Conservation (phyloP, 345 rosid genomes). For the Cardamine occulta region DNA sequence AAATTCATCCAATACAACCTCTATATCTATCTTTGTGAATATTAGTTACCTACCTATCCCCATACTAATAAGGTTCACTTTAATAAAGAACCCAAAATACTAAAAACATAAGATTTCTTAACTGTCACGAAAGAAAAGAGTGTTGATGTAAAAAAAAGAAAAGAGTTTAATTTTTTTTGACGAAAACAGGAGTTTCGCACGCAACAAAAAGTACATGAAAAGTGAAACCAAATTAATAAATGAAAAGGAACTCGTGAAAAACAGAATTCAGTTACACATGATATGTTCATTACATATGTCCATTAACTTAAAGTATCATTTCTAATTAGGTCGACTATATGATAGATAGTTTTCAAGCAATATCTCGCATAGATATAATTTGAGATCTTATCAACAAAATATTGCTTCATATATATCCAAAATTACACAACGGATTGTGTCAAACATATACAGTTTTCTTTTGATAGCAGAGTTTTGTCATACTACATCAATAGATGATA, state of each 20-base stretch:
- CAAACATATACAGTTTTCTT: neutral
- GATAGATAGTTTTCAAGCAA: neutral
- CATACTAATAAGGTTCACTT: neutral
- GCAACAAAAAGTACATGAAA: slow-evolving; percentile 45
- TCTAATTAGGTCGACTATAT: neutral
- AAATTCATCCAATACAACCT: no score
- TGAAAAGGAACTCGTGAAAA: slow-evolving; percentile 41
- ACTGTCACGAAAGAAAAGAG: neutral
- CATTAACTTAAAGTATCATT: neutral
- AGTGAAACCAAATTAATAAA: slow-evolving; percentile 12
- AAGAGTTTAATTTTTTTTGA: neutral
- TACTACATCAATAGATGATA: slow-evolving; percentile 18
- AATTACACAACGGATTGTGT: neutral
- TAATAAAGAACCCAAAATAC: neutral
- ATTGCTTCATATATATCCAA: neutral
- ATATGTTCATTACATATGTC: neutral
- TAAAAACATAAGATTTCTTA: neutral
- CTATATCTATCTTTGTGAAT: no score
- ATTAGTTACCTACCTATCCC: no score
- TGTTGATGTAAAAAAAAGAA: neutral
- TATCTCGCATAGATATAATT: neutral
- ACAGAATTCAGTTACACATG: slow-evolving; percentile 27
- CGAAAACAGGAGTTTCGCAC: slow-evolving; percentile 14
- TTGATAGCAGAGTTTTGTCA: slow-evolving; percentile 27
- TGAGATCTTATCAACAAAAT: slow-evolving; percentile 19